Percentiles rank a stretch among this genome's conserved stretches.
Conservation (phyloP, 1,284 basidiomycete genomes). For the Leccinum cinnamomeum region DNA sequence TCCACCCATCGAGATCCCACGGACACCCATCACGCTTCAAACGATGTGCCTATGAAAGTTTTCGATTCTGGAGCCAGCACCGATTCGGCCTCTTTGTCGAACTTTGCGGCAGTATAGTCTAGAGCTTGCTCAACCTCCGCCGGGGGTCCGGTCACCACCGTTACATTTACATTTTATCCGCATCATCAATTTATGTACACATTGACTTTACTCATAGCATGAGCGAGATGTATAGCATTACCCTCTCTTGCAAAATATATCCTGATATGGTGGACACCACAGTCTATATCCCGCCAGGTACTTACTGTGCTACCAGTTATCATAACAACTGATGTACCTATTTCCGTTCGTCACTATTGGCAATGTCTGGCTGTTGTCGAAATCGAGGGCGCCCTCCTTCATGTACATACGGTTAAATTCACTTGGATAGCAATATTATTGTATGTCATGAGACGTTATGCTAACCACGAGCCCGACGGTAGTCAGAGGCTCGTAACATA, state of each 20-base stretch:
- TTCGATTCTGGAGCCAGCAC: not conserved
- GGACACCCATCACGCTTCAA: not conserved
- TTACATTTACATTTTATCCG: slow-evolving; percentile 36
- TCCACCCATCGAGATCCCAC: not conserved
- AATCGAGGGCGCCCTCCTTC: no score
- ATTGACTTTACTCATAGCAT: not conserved
- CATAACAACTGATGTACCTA: not conserved
- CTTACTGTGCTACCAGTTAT: not conserved
- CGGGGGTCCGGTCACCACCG: not conserved
- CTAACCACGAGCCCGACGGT: no score
- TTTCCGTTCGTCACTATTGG: not conserved
- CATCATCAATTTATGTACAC: slow-evolving; percentile 15
- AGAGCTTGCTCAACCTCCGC: not conserved
- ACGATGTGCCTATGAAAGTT: slow-evolving; percentile 2
- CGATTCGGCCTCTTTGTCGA: not conserved
- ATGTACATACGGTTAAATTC: no score
- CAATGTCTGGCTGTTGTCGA: no score
- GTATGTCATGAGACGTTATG: no score
- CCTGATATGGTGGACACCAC: not conserved
- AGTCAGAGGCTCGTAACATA: no score
- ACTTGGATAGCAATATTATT: no score
- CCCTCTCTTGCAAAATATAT: not conserved
- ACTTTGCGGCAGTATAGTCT: not conserved
- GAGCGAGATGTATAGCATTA: not conserved
- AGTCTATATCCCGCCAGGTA: not conserved